phyloP scores from a whole-genome alignment of 495 filamentous ascomycete genomes.

The Antarctomyces pellizariae region DNA sequence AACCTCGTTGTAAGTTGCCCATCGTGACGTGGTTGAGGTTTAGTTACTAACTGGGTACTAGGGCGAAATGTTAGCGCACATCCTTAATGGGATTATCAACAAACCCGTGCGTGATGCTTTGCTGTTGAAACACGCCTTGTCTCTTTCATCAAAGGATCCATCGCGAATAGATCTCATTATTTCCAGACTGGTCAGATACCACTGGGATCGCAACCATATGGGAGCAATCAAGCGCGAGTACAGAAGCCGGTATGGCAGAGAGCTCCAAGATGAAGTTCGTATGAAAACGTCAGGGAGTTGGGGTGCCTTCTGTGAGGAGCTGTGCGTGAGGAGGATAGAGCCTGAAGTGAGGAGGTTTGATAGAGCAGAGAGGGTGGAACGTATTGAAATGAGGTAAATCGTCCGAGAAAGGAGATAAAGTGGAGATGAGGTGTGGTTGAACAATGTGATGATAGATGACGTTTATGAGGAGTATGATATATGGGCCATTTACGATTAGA shows the following conservation, averaged over 20 bases:
- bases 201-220: conserved; percentile 66
- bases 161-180: conserved; percentile 66
- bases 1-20: conserved; percentile 62
- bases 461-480: too few relatives aligned
- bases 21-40: conserved; percentile 1
- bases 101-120: conserved; percentile 83
- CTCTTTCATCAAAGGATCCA: conserved; percentile 28
- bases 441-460: too few relatives aligned
- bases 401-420: too few relatives aligned
- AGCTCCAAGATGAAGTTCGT: conserved; percentile 35
- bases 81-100: conserved; percentile 92
- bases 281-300: conserved; percentile 26
- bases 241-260: conserved; percentile 42
- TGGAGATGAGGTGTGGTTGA: too few relatives aligned
- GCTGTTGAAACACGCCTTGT: conserved; percentile 78
- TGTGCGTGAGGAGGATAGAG: conserved; percentile 28
- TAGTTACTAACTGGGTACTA: conserved; percentile 16
- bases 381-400: too few relatives aligned
- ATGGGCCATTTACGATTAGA: too few relatives aligned
- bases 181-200: conserved; percentile 53
- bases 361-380: conserved; percentile 6
- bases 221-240: conserved; percentile 46
- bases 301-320: conserved; percentile 26
- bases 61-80: conserved; percentile 88
- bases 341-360: conserved; percentile 21